phyloP scores from a whole-genome alignment of 257 asterid genomes.

The Fraxinus pennsylvanica region DNA sequence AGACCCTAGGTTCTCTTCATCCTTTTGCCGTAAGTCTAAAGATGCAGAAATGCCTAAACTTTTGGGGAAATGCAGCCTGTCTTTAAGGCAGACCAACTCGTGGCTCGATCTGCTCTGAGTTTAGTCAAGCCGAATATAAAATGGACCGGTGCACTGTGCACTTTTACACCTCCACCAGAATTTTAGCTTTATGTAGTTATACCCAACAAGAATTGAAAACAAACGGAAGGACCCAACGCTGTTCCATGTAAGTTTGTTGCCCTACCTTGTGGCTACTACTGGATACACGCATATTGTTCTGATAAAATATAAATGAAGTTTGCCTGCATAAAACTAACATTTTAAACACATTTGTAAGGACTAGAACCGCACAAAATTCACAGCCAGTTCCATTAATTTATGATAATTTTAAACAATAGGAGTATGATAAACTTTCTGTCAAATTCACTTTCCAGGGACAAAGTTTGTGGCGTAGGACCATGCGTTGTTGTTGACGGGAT shows the following conservation, averaged over 20 bases:
- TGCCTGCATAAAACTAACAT: not conserved
- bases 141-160: not conserved
- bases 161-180: too few relatives aligned
- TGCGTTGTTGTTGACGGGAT: conserved; percentile 32
- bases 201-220: too few relatives aligned
- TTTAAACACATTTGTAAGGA: not conserved
- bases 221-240: too few relatives aligned
- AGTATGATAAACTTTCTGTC: not conserved
- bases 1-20: too few relatives aligned
- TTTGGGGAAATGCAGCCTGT: not conserved
- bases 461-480: conserved; percentile 41
- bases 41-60: not conserved
- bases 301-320: too few relatives aligned
- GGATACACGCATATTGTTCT: not conserved
- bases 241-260: not conserved
- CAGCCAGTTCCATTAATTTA: conserved; percentile 21
- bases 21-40: too few relatives aligned
- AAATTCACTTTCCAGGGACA: conserved; percentile 25
- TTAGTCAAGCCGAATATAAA: not conserved
- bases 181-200: too few relatives aligned
- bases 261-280: not conserved
- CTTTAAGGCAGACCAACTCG: not conserved
- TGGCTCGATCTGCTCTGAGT: not conserved
- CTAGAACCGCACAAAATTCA: conserved; percentile 16
- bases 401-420: conserved; percentile 19